phyloP scores from a whole-genome alignment of 176 grass and related monocot species.

The Hyparrhenia diplandra region DNA sequence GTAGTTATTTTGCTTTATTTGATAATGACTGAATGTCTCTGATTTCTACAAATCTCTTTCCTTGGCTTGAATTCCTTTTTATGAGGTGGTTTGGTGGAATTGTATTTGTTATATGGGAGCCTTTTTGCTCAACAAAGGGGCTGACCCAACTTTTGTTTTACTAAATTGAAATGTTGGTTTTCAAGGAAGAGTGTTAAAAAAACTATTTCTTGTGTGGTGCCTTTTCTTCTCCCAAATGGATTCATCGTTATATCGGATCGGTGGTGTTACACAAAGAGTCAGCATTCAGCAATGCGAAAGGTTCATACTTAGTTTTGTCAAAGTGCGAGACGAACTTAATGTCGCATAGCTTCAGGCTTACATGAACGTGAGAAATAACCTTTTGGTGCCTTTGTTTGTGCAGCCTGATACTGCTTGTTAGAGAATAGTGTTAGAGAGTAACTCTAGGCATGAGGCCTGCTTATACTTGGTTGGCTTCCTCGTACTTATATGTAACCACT shows the following conservation, averaged over 20 bases:
- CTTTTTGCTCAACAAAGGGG: neutral
- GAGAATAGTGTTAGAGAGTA: too few species aligned
- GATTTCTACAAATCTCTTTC: conserved; percentile 16
- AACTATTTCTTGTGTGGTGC: neutral
- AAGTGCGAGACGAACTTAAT: neutral
- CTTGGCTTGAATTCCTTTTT: neutral
- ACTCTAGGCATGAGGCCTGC: too few species aligned
- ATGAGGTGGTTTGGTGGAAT: neutral
- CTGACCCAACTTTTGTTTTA: neutral
- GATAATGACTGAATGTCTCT: neutral
- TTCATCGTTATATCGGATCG: neutral
- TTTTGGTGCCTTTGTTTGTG: neutral
- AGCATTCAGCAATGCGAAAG: neutral
- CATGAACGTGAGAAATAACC: too few species aligned
- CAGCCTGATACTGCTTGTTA: too few species aligned
- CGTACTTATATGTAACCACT: too few species aligned
- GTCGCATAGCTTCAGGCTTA: neutral
- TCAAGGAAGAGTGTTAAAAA: neutral
- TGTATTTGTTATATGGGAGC: neutral
- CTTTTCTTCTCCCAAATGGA: neutral
- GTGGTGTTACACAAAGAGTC: neutral
- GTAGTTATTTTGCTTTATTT: neutral
- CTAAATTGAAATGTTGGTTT: neutral
- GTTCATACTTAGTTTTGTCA: neutral
- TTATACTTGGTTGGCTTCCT: too few species aligned